These are phyloP conservation scores for Nasturtium officinale DNA, from an alignment of 345 rosid species.

Conservation along the genomic window DNA sequence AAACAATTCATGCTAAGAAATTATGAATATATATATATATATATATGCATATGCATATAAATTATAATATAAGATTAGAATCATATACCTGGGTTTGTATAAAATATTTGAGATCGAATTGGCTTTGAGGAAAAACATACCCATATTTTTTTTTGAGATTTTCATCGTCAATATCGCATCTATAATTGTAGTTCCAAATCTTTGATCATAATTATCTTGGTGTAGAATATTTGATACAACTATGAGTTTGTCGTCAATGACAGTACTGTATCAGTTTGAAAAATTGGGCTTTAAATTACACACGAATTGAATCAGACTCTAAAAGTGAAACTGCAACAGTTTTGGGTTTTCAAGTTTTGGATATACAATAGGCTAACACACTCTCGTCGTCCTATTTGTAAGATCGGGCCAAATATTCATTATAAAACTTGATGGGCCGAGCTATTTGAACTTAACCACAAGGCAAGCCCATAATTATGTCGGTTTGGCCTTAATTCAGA, in stretches of 20 bases:
- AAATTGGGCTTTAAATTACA: background rate
- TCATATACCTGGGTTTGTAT: background rate
- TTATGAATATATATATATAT: background rate
- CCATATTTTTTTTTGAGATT: background rate
- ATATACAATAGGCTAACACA: background rate
- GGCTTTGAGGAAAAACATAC: background rate
- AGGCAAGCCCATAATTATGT: constrained; percentile 9
- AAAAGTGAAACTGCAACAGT: background rate
- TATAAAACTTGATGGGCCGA: background rate
- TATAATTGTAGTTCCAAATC: background rate
- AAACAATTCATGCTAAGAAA: background rate
- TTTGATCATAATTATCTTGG: background rate
- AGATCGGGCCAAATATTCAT: background rate
- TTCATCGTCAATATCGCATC: background rate
- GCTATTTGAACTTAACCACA: background rate
- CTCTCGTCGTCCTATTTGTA: background rate
- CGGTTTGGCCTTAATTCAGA: background rate
- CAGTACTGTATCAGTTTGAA: background rate
- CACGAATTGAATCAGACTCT: background rate
- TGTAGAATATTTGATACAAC: too few relatives aligned
- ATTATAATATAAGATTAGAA: background rate
- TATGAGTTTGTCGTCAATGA: too few relatives aligned
- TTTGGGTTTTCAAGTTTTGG: background rate
- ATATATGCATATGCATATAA: too few relatives aligned
- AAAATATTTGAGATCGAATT: background rate